Evolutionary conservation across 352 stramenopile genomes (phyloP), one percentile per base, ranked within the genome.

Genomic region (Pythium aristosporum): DNA sequence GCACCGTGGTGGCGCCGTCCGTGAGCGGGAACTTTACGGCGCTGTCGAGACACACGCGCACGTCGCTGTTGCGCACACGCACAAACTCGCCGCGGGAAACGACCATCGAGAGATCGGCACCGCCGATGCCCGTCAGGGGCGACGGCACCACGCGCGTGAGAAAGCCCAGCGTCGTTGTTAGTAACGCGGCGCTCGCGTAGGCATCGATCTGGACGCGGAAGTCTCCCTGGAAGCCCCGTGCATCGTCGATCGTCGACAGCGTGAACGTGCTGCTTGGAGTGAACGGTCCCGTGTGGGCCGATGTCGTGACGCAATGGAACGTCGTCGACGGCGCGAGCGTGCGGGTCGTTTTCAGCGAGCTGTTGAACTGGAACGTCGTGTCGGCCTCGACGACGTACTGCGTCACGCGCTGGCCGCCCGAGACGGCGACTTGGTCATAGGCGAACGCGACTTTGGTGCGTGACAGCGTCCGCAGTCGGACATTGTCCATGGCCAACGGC

Each of bases 61-160:
- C 75, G 25, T 76, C 61, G 49, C 79, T 69, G 41, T 89, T 90
- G 28, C 75, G 79, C 23, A 94, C 65, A 0, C 80, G 73, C 11
- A 95, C 43, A 37, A 71, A 75, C 63, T 95, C 81, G 46, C 85
- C 85, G 13, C 86, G 79, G 0, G 75, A 86, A 39, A 95, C 81
- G 2, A 65, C 58, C 2, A 43, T 0, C 23, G 71, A 57, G 1
- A 91, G 57, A 11, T 74, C 66, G 2, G 67, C 78, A 20, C 11
- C 55, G 9, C 78, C 79, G 18, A 86, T 71, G 3, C 79, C 85
- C 3, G 34, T 62, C 0, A 57, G 59, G 0, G 57, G 36, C 32
- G 90, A 71, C 0, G 82, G 80, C 18, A 57, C 41, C 0, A 89
- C 57, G 8, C 85, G 79, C 8, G 80, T 67, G 10, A 93, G 48